Evolutionary conservation across 306 rosid species (phyloP).

Genomic region (Acacia melanoxylon): DNA sequence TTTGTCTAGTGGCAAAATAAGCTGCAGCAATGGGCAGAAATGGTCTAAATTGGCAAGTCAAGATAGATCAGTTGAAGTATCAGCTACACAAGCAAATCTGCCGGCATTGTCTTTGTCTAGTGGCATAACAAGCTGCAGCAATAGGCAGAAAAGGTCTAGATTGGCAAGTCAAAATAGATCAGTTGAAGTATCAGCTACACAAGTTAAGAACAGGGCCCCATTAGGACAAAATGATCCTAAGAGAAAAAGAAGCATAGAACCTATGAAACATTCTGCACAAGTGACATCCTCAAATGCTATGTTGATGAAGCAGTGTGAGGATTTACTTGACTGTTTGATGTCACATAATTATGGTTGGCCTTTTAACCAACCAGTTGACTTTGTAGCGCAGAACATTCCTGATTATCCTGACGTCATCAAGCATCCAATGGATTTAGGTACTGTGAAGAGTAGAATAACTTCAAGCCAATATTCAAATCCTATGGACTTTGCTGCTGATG

Average conservation of each 20-base stretch:
- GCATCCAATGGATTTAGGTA: background rate
- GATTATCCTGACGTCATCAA: background rate
- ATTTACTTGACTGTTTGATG: slow-evolving; percentile 56
- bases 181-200: slow-evolving; percentile 38
- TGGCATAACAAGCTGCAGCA: slow-evolving; percentile 60
- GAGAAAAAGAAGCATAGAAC: slow-evolving; percentile 43
- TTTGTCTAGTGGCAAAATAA: slow-evolving; percentile 62
- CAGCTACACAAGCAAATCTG: slow-evolving; percentile 31
- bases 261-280: slow-evolving; percentile 43
- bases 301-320: slow-evolving; percentile 67
- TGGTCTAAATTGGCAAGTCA: slow-evolving; percentile 49
- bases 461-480: slow-evolving; percentile 62
- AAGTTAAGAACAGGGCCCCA: slow-evolving; percentile 55
- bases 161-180: slow-evolving; percentile 40
- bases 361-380: slow-evolving; percentile 51
- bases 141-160: slow-evolving; percentile 57
- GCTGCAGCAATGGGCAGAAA: slow-evolving; percentile 57
- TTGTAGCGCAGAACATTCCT: background rate
- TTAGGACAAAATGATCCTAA: slow-evolving; percentile 63
- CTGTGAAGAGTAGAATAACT: background rate
- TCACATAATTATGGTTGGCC: slow-evolving; percentile 61
- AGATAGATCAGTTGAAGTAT: slow-evolving; percentile 33
- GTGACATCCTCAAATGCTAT: slow-evolving; percentile 45
- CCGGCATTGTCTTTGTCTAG: slow-evolving; percentile 50
- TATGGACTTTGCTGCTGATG: slow-evolving; percentile 71